Conservation (phyloP, 2,329 filamentous ascomycete genomes). For the Botrytis cinerea region DNA sequence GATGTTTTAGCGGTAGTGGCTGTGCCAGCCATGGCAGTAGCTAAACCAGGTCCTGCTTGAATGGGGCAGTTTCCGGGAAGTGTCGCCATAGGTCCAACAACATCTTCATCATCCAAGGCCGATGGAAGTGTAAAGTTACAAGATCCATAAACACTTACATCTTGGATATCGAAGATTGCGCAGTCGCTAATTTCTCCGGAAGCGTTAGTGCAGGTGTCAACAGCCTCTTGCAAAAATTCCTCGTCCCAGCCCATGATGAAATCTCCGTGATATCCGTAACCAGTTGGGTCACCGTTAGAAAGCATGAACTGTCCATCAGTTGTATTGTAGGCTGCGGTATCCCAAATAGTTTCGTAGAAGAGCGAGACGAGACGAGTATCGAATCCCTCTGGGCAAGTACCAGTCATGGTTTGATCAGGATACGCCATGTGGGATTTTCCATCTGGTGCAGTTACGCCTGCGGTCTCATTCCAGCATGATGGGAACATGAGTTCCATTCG, state of each 20-base stretch:
- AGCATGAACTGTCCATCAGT: constrained; percentile 71
- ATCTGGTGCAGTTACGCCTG: constrained; percentile 55
- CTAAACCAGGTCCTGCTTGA: constrained; percentile 47
- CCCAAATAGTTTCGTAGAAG: constrained; percentile 85
- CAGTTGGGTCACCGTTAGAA: constrained; percentile 75
- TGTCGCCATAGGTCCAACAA: constrained; percentile 51
- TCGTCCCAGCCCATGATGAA: constrained; percentile 79
- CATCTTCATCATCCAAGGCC: constrained; percentile 59
- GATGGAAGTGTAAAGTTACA: constrained; percentile 67
- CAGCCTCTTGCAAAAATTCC: constrained; percentile 68
- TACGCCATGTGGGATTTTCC: constrained; percentile 73
- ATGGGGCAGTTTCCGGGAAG: constrained; percentile 67
- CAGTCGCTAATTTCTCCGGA: constrained; percentile 74
- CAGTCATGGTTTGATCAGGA: constrained; percentile 73
- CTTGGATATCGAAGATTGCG: constrained; percentile 65
- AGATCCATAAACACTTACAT: constrained; percentile 51
- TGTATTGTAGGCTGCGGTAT: constrained; percentile 65
- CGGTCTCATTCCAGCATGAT: constrained; percentile 78
- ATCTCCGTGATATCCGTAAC: constrained; percentile 78
- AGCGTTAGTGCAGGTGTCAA: constrained; percentile 71
- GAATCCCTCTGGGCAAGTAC: constrained; percentile 71
- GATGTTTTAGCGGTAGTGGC: constrained; percentile 20
- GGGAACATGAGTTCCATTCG: constrained; percentile 86
- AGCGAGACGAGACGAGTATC: constrained; percentile 70
- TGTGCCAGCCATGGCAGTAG: constrained; percentile 24